Evolutionary conservation across 208 protist genomes (phyloP).

Genomic region (Phytomonas sp.): DNA sequence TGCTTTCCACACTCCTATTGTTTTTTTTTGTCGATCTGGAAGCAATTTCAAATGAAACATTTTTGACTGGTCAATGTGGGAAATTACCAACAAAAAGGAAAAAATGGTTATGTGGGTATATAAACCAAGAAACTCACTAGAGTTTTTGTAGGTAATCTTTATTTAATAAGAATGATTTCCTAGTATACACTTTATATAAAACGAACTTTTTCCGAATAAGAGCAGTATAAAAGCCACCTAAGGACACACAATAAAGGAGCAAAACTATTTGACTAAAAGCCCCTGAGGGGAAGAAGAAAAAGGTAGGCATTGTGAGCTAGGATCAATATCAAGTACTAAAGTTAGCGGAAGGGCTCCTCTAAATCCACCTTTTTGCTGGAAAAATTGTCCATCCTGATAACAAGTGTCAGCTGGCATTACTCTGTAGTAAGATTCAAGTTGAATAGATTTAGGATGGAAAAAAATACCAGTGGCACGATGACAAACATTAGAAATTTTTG

Average conservation of each 20-base stretch:
- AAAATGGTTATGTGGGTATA: background rate
- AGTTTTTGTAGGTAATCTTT: background rate
- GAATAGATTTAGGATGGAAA: background rate
- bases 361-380: background rate
- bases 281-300: background rate
- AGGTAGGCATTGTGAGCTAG: background rate
- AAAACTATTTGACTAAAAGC: background rate
- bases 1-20: background rate
- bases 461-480: background rate
- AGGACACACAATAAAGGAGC: background rate
- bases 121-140: background rate
- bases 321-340: background rate
- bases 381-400: background rate
- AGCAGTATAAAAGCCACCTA: background rate
- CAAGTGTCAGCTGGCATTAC: background rate
- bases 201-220: background rate
- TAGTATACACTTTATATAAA: background rate
- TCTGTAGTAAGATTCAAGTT: background rate
- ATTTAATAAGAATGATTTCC: background rate
- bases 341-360: background rate
- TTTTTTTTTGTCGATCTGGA: background rate
- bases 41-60: background rate
- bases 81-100: background rate
- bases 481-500: background rate
- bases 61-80: background rate